These are phyloP conservation scores for Nakazawaea wyomingensis DNA, from an alignment of 805 yeast genomes.

Conservation along the genomic window DNA sequence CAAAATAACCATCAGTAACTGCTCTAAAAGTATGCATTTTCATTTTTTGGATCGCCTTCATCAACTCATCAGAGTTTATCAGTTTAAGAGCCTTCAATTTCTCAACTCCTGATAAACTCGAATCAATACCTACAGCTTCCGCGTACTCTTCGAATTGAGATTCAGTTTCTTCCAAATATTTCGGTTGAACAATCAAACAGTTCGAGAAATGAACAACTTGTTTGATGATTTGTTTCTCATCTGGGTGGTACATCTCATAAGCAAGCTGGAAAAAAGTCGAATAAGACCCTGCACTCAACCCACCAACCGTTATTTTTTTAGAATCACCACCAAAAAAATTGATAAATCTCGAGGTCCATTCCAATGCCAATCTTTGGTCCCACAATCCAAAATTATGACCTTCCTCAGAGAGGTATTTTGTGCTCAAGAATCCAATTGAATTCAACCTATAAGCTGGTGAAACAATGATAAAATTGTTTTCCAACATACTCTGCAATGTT, in stretches of 20 bases:
- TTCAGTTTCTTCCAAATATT: conserved; percentile 28
- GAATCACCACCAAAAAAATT: conserved; percentile 43
- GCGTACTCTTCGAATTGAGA: conserved; percentile 32
- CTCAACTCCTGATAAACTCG: conserved; percentile 14
- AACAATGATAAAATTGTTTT: conserved; percentile 31
- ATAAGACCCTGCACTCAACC: conserved; percentile 44
- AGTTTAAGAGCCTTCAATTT: conserved; percentile 16
- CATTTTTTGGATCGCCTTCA: conserved; percentile 22
- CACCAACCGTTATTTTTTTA: conserved; percentile 35
- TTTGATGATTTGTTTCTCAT: conserved; percentile 34
- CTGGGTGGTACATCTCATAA: conserved; percentile 37
- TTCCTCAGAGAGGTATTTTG: conserved; percentile 31
- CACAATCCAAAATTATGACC: conserved; percentile 33
- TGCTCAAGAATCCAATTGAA: conserved; percentile 31
- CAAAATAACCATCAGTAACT: conserved; percentile 33
- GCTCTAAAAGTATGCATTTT: conserved; percentile 33
- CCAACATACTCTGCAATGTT: conserved; percentile 21
- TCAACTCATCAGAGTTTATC: conserved; percentile 10
- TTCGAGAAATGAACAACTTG: conserved; percentile 33
- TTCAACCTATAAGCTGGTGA: conserved; percentile 36
- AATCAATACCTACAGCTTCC: conserved; percentile 20
- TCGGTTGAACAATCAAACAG: conserved; percentile 34
- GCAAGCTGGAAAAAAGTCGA: conserved; percentile 37
- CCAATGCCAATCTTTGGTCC: conserved; percentile 43
- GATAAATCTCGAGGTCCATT: conserved; percentile 41